Evolutionary conservation across 306 rosid species (phyloP), one percentile per base, ranked within the genome.

Genomic region (Cicer bijugum): DNA sequence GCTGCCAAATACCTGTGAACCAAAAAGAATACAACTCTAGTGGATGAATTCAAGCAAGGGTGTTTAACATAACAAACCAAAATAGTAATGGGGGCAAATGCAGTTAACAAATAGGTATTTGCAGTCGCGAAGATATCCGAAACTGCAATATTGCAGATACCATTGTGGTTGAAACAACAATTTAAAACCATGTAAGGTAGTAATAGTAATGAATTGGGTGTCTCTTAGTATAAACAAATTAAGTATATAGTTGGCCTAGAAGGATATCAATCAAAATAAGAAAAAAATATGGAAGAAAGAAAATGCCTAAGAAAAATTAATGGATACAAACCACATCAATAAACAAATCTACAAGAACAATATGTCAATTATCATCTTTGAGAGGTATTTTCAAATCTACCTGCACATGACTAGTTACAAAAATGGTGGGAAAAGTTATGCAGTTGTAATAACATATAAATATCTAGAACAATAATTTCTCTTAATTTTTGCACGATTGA

Each of bases 1-100:
- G 67, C 69, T 64, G 78, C 86, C 87, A 69, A 78, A 14, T 76
- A 74, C 64, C 88, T 84, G 75, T 28, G 59, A 50, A 57, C 38
- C 51, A 74, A 74, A 53, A 75, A 17, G 40, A 44, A 15, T 43
- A 67, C 7, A 12, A 9, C 12, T 14, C 35, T 40, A 12, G 44
- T 56, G 47, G 43, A 23, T 68, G 33, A 52, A 70, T 45, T 47
- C 20, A 12, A 46, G 52, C 14, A 46, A 46, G 52, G 51, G 51
- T 6, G 2, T 11, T 46, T 46, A 46, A 46, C 51, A 46, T 46
- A 46, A 46, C 14, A 46, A 42, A 42, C 3, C 8, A 42, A 42
- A 10, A 42, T 2, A 42, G 46, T 42, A 42, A 42, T 42, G 51
- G 19, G 12, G 56, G 9, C 0, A 50, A 50, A 50, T 50, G 16